phyloP scores from a whole-genome alignment of 2,329 filamentous ascomycete genomes.

The Uncinocarpus reesii region DNA sequence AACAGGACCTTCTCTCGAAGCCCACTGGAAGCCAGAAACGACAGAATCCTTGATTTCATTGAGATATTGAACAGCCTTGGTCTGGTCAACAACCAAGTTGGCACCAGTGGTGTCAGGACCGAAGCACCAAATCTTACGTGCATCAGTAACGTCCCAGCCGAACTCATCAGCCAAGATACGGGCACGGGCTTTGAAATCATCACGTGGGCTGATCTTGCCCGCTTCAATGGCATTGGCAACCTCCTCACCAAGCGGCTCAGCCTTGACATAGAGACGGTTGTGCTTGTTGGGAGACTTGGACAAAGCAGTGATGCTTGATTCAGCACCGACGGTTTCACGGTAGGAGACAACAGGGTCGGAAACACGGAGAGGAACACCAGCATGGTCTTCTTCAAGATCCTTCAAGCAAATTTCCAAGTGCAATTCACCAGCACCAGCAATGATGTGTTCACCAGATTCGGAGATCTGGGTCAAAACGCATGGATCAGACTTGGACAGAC shows the following conservation, averaged over 20 bases:
- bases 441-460: conserved; percentile 95
- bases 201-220: conserved; percentile 87
- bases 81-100: conserved; percentile 98
- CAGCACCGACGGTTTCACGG: conserved; percentile 82
- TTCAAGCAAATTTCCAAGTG: conserved; percentile 99
- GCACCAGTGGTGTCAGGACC: conserved; percentile 94
- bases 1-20: conserved; percentile 90
- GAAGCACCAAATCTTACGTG: conserved; percentile 99
- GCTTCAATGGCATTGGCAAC: conserved; percentile 79
- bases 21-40: conserved; percentile 99
- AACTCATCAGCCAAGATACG: conserved; percentile 92
- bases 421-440: conserved; percentile 97
- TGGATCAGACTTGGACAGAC: conserved; percentile 99
- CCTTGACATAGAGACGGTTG: conserved; percentile 98
- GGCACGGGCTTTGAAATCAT: conserved; percentile 98
- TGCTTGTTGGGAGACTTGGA: conserved; percentile 99
- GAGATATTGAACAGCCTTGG: conserved; percentile 99
- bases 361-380: conserved; percentile 92
- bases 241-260: conserved; percentile 84
- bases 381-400: conserved; percentile 99
- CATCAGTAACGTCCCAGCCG: conserved; percentile 99
- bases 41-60: conserved; percentile 99
- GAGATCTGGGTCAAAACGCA: conserved; percentile 86
- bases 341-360: conserved; percentile 97
- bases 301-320: conserved; percentile 88